Conservation (phyloP, 192 early-diverging fungal genomes). For the Phlyctochytrium bullatum region DNA sequence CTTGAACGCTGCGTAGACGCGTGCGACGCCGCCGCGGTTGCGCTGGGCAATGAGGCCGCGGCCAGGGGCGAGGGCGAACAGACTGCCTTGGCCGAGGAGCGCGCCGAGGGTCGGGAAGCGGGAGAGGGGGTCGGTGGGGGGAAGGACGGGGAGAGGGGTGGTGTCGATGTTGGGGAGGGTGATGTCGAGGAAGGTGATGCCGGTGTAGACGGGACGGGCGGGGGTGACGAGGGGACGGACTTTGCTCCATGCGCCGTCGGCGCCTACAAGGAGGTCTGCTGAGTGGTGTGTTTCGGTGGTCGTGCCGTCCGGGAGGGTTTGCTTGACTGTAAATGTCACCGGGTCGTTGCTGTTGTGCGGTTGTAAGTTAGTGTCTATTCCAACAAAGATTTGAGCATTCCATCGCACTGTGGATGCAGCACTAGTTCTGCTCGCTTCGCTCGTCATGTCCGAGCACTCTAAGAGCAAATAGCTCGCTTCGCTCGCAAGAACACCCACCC, state of each 20-base stretch:
- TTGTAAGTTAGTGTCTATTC: no score
- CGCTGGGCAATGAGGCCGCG: conserved; percentile 31
- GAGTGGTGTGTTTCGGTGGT: conserved; percentile 1
- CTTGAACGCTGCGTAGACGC: neutral
- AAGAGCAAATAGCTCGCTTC: no score
- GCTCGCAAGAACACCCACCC: no score
- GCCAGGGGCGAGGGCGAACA: conserved; percentile 32
- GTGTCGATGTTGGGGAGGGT: conserved; percentile 31
- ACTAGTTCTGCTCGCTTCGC: no score
- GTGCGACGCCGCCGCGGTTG: neutral
- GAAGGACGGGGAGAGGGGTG: neutral
- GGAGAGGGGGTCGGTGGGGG: neutral
- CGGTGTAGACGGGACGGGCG: conserved; percentile 42
- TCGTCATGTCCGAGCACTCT: no score
- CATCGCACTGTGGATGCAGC: no score
- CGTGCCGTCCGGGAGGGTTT: conserved; percentile 27
- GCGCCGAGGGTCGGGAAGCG: conserved; percentile 21
- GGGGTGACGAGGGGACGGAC: conserved; percentile 34
- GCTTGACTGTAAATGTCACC: neutral
- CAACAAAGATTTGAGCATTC: no score
- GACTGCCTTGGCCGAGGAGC: conserved; percentile 36
- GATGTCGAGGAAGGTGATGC: conserved; percentile 41
- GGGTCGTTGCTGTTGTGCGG: neutral
- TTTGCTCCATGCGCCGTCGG: conserved; percentile 58
- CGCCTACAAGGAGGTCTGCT: conserved; percentile 47